Conservation (phyloP, 2,329 filamentous ascomycete genomes). For the Verticillium isaacii region DNA sequence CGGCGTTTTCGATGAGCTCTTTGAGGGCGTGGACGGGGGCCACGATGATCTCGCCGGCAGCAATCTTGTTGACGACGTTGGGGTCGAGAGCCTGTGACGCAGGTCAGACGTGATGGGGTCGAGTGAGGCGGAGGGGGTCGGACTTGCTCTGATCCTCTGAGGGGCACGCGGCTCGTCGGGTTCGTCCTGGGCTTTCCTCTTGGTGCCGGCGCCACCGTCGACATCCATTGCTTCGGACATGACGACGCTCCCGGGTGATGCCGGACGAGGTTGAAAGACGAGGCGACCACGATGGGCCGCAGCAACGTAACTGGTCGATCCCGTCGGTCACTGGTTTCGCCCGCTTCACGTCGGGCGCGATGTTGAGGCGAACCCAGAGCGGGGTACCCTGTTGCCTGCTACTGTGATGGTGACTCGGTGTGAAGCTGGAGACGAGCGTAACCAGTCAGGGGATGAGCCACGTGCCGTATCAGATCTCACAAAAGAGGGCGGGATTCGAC, state of each 20-base stretch:
- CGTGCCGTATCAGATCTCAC: too few species aligned
- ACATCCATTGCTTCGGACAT: constrained; percentile 38
- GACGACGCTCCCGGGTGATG: background rate
- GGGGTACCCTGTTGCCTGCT: too few species aligned
- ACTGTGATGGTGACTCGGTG: too few species aligned
- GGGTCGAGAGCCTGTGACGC: constrained; percentile 70
- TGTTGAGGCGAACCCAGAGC: background rate
- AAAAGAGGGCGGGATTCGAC: too few species aligned
- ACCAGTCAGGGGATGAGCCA: too few species aligned
- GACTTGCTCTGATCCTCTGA: constrained; percentile 45
- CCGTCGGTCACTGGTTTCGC: background rate
- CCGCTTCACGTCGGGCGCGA: background rate
- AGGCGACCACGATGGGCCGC: background rate
- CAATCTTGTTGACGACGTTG: constrained; percentile 97
- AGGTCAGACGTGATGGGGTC: constrained; percentile 3
- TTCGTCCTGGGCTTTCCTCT: constrained; percentile 42
- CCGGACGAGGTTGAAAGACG: background rate
- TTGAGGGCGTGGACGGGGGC: constrained; percentile 94
- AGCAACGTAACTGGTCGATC: too few species aligned
- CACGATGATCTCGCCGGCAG: constrained; percentile 96
- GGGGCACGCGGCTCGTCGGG: constrained; percentile 32
- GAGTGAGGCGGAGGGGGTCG: constrained; percentile 1
- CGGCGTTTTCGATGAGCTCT: constrained; percentile 93
- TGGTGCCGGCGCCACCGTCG: constrained; percentile 37
- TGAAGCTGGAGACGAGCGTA: too few species aligned